Percentiles rank a stretch among this genome's conserved stretches.
These are phyloP conservation scores for Gloeophyllum trabeum DNA, from an alignment of 768 basidiomycete genomes.

Conservation along the genomic window DNA sequence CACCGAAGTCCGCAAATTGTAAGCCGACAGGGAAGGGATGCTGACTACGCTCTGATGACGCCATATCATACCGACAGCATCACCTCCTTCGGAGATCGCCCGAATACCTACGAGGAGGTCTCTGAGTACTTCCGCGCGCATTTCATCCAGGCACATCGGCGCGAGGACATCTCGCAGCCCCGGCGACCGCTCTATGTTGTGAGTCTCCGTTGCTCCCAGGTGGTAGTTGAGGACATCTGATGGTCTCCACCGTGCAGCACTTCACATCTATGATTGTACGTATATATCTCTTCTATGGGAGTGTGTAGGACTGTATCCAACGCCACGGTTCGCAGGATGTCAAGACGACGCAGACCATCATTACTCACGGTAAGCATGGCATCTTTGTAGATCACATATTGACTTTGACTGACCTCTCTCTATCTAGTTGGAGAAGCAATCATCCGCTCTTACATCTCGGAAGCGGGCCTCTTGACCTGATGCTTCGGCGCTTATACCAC, in stretches of 20 bases:
- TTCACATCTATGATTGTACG: slow-evolving; percentile 67
- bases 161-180: slow-evolving; percentile 39
- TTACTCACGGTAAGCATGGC: slow-evolving; percentile 38
- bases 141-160: slow-evolving; percentile 64
- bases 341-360: slow-evolving; percentile 54
- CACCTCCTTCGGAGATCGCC: slow-evolving; percentile 64
- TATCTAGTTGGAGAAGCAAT: slow-evolving; percentile 51
- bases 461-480: slow-evolving; percentile 41
- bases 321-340: slow-evolving; percentile 35
- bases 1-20: slow-evolving; percentile 73
- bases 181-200: slow-evolving; percentile 55
- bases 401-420: neutral
- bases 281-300: slow-evolving; percentile 20
- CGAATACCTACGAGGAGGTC: slow-evolving; percentile 60
- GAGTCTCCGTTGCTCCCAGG: slow-evolving; percentile 19
- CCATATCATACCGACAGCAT: slow-evolving; percentile 40
- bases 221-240: slow-evolving; percentile 4
- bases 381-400: neutral
- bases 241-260: slow-evolving; percentile 28
- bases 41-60: no score
- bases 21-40: no score
- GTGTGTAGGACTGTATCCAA: slow-evolving; percentile 1
- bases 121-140: slow-evolving; percentile 80
- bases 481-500: no score
- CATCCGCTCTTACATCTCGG: slow-evolving; percentile 51